Conservation (phyloP, 495 filamentous ascomycete species). For the Xylaria telfairii region DNA sequence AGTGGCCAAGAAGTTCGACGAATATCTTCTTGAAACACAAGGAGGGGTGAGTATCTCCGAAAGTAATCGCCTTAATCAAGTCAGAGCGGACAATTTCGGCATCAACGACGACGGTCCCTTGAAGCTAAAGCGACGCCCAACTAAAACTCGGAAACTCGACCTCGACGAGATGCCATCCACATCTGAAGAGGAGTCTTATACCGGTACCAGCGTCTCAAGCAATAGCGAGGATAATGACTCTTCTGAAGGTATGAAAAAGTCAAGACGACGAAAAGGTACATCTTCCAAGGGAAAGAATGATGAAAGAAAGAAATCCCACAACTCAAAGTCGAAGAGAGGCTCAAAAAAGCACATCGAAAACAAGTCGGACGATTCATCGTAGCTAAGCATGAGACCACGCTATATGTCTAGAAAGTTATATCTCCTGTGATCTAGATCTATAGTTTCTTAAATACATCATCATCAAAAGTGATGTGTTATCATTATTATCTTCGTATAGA, state of each 20-base stretch:
- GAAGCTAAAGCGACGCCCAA: slow-evolving; percentile 16
- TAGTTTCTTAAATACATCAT: no score
- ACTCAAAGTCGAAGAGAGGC: neutral
- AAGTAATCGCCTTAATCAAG: slow-evolving; percentile 41
- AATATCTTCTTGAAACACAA: slow-evolving; percentile 32
- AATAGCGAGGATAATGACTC: neutral
- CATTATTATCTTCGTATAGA: no score
- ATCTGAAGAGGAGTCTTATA: slow-evolving; percentile 24
- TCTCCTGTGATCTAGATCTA: no score
- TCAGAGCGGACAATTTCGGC: slow-evolving; percentile 48
- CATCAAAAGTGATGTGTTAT: no score
- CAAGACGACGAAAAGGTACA: neutral
- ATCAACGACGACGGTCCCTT: neutral
- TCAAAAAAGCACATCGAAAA: neutral
- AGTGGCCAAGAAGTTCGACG: slow-evolving; percentile 31
- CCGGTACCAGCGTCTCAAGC: neutral
- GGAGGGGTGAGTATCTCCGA: slow-evolving; percentile 18
- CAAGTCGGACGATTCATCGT: neutral
- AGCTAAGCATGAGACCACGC: no score
- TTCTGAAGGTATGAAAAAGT: neutral
- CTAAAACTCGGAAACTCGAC: slow-evolving; percentile 19
- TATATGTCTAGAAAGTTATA: no score
- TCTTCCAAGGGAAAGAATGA: neutral
- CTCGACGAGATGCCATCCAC: slow-evolving; percentile 20
- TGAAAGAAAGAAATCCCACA: neutral